A percentile compares a stretch with the other conserved stretches of the same genome.
phyloP scores from a whole-genome alignment of 495 filamentous ascomycete genomes.

The Penicillium samsonianum region DNA sequence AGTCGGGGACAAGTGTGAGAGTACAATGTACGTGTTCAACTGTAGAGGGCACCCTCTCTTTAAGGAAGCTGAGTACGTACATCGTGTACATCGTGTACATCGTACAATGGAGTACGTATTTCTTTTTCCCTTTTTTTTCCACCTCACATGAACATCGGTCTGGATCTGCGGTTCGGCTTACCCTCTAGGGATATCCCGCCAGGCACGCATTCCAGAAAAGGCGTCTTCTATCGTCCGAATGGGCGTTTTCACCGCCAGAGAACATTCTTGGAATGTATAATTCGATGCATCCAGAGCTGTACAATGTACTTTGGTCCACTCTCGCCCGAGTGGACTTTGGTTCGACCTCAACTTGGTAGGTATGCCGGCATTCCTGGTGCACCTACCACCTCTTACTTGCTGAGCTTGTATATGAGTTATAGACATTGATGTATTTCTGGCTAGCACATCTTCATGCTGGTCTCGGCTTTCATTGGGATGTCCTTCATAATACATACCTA shows the following conservation, averaged over 20 bases:
- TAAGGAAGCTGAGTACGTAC: neutral
- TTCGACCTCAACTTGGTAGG: conserved; percentile 7
- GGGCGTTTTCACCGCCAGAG: conserved; percentile 11
- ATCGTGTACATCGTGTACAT: neutral
- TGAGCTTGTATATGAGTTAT: neutral
- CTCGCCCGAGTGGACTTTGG: conserved; percentile 15
- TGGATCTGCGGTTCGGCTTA: conserved; percentile 39
- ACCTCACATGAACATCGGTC: conserved; percentile 26
- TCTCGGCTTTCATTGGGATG: neutral
- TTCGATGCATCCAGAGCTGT: neutral
- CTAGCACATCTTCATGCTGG: too few species aligned
- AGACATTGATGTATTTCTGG: neutral
- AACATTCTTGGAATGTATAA: conserved; percentile 5
- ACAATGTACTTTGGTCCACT: conserved; percentile 4
- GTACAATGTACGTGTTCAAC: neutral
- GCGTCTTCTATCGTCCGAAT: conserved; percentile 23
- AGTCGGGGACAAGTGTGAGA: too few species aligned
- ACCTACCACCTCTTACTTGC: conserved; percentile 12
- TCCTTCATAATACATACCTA: neutral
- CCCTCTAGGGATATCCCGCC: conserved; percentile 39
- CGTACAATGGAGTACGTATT: neutral
- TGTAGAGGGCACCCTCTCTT: neutral
- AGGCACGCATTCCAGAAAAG: conserved; percentile 16
- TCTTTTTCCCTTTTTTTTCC: conserved; percentile 4
- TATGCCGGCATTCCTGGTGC: conserved; percentile 11